Percentiles rank a stretch among this genome's conserved stretches.
phyloP scores from a whole-genome alignment of 2,329 filamentous ascomycete species.

The Penicillium sp. region DNA sequence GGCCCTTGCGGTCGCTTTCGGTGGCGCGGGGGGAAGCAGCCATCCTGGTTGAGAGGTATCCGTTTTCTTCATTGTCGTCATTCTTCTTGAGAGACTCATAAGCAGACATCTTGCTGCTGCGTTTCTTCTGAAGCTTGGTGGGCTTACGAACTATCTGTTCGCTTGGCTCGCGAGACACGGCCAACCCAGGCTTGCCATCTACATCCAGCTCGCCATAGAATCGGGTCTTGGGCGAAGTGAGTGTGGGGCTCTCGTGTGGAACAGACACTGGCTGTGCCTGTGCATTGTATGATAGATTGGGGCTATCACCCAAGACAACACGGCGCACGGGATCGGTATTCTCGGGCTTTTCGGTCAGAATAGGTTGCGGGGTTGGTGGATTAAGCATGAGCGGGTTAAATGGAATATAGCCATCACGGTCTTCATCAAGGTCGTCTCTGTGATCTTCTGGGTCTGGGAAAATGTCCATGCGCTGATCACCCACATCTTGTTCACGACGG shows the following conservation, averaged over 20 bases:
- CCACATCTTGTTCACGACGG: conserved; percentile 34
- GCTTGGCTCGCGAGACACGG: conserved; percentile 24
- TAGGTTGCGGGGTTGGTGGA: conserved; percentile 43
- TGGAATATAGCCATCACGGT: conserved; percentile 18
- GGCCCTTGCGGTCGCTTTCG: conserved; percentile 43
- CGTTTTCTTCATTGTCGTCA: conserved; percentile 25
- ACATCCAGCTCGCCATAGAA: conserved; percentile 42
- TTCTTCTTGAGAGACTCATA: conserved; percentile 38
- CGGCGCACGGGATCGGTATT: conserved; percentile 31
- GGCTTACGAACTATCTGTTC: conserved; percentile 26
- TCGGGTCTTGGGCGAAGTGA: conserved; percentile 33
- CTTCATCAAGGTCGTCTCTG: conserved; percentile 25
- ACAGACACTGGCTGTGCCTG: conserved; percentile 21
- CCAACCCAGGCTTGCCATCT: conserved; percentile 23
- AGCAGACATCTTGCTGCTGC: conserved; percentile 32
- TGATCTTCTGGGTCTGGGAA: conserved; percentile 34
- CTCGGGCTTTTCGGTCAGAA: conserved; percentile 21
- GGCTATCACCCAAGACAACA: conserved; percentile 32
- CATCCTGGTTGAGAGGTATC: conserved; percentile 5
- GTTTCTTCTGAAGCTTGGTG: conserved; percentile 33
- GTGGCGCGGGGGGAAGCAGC: conserved; percentile 10
- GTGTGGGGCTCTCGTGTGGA: conserved; percentile 24
- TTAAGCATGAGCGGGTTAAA: conserved; percentile 49
- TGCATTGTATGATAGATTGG: conserved; percentile 34
- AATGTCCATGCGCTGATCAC: conserved; percentile 36